These are phyloP conservation scores for Pleurotus ostreatus DNA, from an alignment of 768 basidiomycete species.

Conservation along the genomic window DNA sequence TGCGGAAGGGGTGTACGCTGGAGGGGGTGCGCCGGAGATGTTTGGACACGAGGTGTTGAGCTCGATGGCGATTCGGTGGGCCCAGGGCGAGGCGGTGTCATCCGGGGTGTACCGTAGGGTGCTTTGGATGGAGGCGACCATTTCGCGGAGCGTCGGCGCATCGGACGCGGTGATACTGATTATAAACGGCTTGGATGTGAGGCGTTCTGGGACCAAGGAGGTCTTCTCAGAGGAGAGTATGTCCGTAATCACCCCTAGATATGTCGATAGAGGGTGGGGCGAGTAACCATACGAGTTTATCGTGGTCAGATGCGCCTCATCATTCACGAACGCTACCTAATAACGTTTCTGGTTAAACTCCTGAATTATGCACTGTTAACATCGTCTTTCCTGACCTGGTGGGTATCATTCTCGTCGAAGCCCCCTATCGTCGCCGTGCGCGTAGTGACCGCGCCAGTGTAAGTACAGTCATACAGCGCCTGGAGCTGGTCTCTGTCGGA, in stretches of 20 bases:
- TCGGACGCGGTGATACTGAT: constrained; percentile 73
- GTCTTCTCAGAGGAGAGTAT: constrained; percentile 35
- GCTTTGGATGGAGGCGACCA: constrained; percentile 58
- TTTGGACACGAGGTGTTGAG: constrained; percentile 88
- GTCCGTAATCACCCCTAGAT: constrained; percentile 60
- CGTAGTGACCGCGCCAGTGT: constrained; percentile 79
- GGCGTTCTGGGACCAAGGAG: background rate
- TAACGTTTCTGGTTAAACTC: constrained; percentile 3
- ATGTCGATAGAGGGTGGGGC: constrained; percentile 63
- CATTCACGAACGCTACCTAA: constrained; percentile 57
- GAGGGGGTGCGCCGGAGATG: constrained; percentile 56
- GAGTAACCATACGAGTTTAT: constrained; percentile 89
- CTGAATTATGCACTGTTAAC: no score
- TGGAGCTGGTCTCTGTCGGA: constrained; percentile 61
- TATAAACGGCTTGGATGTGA: constrained; percentile 52
- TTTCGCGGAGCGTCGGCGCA: constrained; percentile 42
- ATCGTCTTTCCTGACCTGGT: constrained; percentile 42
- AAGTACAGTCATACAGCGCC: constrained; percentile 58
- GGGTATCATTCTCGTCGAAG: constrained; percentile 58
- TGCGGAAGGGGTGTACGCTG: constrained; percentile 52
- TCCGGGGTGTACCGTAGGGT: constrained; percentile 40
- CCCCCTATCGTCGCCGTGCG: constrained; percentile 72
- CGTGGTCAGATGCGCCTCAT: constrained; percentile 44
- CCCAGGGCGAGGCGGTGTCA: constrained; percentile 20
- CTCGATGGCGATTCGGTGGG: constrained; percentile 59